Evolutionary conservation across 495 filamentous ascomycete species (phyloP), one percentile per base, ranked within the genome.

Genomic region (Aspergillus sclerotiicarbonarius): DNA sequence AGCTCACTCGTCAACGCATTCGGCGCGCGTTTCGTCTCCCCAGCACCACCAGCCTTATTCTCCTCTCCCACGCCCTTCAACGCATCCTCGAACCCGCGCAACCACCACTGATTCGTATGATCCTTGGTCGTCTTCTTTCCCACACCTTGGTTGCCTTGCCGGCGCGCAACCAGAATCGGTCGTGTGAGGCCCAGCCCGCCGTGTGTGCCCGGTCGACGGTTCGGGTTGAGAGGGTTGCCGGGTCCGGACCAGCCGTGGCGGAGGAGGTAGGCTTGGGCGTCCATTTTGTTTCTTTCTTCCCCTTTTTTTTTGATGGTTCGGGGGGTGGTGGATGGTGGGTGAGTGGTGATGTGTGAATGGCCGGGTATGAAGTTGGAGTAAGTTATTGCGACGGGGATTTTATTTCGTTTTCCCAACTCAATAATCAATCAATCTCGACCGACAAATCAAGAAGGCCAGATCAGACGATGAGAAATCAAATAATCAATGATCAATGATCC

Each of bases 211-310:
- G 56, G 88, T 68, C 58, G 85, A 71, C 75, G 71, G 47, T 84
- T 84, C 10, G 86, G 81, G 67, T 91, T 86, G 9, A 93, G 80
- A 0, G 88, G 83, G 71, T 88, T 84, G 62, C 90, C 90, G 29
- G 82, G 80, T 59, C 90, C 90, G 58, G 83, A 82, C 90, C 90
- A 93, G 62, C 90, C 90, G 76, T 90, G 87, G 65, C 82, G 80
- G 58, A 84, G 83, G 58, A 93, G 85, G 68, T 88, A 83, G 63
- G 84, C 84, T 71, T 84, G 76, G 49, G 86, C 82, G 67, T 90
- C 77, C 87, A 90, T 90, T 55, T 53, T 51, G 13, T 46, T 62
- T 51, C 18, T 44, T 57, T 44, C 16, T 32, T n/a, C n/a, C n/a
- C n/a, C n/a, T 6, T 52, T 44, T 56, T 37, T 13, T 30, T 46